phyloP scores from a whole-genome alignment of 2,329 filamentous ascomycete species.

The Chaetothyriales sp. region DNA sequence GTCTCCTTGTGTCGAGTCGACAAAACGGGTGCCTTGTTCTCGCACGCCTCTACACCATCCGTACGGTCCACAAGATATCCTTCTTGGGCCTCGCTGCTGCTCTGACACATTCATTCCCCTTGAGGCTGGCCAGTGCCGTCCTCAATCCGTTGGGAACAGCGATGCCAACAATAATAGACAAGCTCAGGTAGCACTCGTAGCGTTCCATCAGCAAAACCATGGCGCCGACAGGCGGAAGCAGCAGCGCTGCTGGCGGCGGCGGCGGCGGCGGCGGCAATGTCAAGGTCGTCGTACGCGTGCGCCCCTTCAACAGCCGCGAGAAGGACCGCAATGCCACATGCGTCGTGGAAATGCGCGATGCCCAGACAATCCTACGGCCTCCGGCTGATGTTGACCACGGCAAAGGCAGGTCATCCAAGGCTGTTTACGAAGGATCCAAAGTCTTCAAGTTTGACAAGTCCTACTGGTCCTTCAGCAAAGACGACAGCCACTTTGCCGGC shows the following conservation, averaged over 20 bases:
- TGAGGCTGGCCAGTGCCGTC: no score
- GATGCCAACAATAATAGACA: not conserved
- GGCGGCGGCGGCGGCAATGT: slow-evolving; percentile 73
- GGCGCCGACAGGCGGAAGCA: slow-evolving; percentile 38
- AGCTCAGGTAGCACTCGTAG: not conserved
- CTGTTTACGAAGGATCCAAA: slow-evolving; percentile 53
- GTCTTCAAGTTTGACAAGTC: slow-evolving; percentile 91
- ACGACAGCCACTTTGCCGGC: slow-evolving; percentile 68
- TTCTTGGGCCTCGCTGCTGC: not conserved
- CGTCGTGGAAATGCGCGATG: slow-evolving; percentile 91
- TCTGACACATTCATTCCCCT: no score
- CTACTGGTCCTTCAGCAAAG: slow-evolving; percentile 93
- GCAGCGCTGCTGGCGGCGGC: slow-evolving; percentile 2
- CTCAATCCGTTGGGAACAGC: not conserved
- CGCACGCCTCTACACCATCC: no score
- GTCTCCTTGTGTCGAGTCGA: not conserved
- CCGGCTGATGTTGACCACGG: slow-evolving; percentile 48
- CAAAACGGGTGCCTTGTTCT: not conserved
- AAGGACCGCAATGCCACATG: slow-evolving; percentile 85
- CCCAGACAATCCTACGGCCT: slow-evolving; percentile 72
- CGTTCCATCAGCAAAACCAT: slow-evolving; percentile 29
- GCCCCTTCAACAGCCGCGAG: slow-evolving; percentile 95
- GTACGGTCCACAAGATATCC: not conserved
- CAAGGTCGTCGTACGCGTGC: slow-evolving; percentile 95
- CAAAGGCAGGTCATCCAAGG: slow-evolving; percentile 39